Percentiles rank a stretch among this genome's conserved stretches.
Evolutionary conservation across 2,329 filamentous ascomycete genomes (phyloP).

Genomic region (Neofusicoccum cordaticola): DNA sequence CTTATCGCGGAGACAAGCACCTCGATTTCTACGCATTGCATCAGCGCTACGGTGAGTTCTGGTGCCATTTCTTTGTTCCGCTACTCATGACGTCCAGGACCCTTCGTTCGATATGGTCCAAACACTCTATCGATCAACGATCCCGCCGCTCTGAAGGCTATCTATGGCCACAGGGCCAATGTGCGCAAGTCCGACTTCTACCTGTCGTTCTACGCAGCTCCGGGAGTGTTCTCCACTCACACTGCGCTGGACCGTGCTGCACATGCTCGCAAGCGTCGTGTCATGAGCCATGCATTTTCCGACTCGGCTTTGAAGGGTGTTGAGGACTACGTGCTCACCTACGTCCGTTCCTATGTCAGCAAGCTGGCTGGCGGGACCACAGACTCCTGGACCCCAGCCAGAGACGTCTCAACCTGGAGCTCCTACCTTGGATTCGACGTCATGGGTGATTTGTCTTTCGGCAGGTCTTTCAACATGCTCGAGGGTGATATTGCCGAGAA

Average conservation of each 20-base stretch:
- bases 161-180: conserved; percentile 12
- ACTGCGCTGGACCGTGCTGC: conserved; percentile 44
- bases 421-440: conserved; percentile 47
- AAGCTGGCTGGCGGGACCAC: conserved; percentile 25
- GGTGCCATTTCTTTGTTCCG: conserved; percentile 20
- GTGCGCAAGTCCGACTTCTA: conserved; percentile 12
- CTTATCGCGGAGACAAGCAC: conserved; percentile 71
- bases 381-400: background rate
- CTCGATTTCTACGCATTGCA: conserved; percentile 71
- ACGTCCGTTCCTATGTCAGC: conserved; percentile 41
- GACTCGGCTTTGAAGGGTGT: conserved; percentile 45
- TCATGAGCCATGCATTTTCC: conserved; percentile 48
- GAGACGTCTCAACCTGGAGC: background rate
- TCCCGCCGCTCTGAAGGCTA: conserved; percentile 46
- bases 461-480: conserved; percentile 46
- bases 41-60: conserved; percentile 58
- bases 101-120: conserved; percentile 69
- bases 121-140: conserved; percentile 78
- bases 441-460: conserved; percentile 50
- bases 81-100: background rate
- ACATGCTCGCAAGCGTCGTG: conserved; percentile 47
- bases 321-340: conserved; percentile 45
- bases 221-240: conserved; percentile 43
- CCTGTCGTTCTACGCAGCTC: conserved; percentile 44
- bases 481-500: conserved; percentile 29